Evolutionary conservation across 345 rosid species (phyloP).

Genomic region (Anastatica hierochuntica): DNA sequence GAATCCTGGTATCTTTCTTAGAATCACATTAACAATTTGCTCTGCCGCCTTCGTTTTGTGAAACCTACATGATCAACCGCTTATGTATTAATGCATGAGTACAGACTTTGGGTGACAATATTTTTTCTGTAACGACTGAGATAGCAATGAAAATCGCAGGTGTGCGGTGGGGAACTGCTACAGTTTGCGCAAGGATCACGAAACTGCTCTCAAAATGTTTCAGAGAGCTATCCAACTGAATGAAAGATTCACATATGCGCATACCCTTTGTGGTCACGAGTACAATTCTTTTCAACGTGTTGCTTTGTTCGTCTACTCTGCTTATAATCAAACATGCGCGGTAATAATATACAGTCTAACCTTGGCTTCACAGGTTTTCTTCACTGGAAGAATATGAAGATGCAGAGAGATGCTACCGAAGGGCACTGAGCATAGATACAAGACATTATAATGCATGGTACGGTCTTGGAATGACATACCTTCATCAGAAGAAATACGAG

Average conservation of each 20-base stretch:
- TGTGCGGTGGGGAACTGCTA: constrained; percentile 90
- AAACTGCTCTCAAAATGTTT: constrained; percentile 78
- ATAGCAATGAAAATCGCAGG: constrained; percentile 37
- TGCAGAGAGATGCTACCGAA: constrained; percentile 68
- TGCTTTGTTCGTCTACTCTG: not conserved
- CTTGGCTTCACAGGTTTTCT: constrained; percentile 40
- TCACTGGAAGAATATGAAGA: constrained; percentile 71
- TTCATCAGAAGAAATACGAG: constrained; percentile 71
- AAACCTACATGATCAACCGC: not conserved
- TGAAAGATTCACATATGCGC: constrained; percentile 84
- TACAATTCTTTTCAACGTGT: constrained; percentile 28
- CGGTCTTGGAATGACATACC: constrained; percentile 85
- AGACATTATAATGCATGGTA: constrained; percentile 92
- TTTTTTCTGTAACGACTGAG: not conserved
- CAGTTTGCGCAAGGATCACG: constrained; percentile 87
- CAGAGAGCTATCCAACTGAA: constrained; percentile 73
- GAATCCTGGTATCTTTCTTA: constrained; percentile 63
- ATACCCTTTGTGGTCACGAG: constrained; percentile 94
- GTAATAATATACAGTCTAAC: not conserved
- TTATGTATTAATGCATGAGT: not conserved
- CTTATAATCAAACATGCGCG: not conserved
- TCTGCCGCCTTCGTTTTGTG: not conserved
- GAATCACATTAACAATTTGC: not conserved
- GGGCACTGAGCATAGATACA: constrained; percentile 61
- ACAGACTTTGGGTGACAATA: not conserved